phyloP scores from a whole-genome alignment of 345 rosid species.

The Arabis alpina region DNA sequence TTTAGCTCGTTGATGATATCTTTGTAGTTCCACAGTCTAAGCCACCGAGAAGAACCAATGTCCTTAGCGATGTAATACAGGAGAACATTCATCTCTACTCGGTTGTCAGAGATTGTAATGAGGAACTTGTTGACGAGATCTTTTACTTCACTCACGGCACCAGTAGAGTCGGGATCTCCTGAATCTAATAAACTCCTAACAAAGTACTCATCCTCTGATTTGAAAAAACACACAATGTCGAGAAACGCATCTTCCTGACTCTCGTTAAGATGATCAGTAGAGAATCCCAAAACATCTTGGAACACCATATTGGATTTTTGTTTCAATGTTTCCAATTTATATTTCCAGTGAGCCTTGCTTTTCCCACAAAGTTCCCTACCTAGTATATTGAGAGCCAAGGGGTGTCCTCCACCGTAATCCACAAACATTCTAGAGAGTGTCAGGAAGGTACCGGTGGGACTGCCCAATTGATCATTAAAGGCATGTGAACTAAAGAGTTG shows the following conservation, averaged over 20 bases:
- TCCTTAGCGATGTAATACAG: constrained; percentile 20
- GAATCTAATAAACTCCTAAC: background rate
- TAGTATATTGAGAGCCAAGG: constrained; percentile 38
- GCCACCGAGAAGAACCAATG: background rate
- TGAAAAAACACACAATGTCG: no score
- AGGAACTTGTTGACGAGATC: constrained; percentile 34
- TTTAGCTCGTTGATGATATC: no score
- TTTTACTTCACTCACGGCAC: background rate
- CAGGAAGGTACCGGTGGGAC: background rate
- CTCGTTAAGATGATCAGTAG: no score
- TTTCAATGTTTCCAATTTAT: constrained; percentile 5
- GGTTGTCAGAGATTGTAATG: background rate
- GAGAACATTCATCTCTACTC: constrained; percentile 34
- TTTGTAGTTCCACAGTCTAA: no score
- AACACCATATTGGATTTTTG: no score
- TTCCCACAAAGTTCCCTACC: constrained; percentile 17
- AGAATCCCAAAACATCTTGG: no score
- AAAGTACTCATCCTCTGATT: no score
- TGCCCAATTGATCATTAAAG: no score
- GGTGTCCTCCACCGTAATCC: background rate
- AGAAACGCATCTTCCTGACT: no score
- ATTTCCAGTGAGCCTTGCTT: constrained; percentile 25
- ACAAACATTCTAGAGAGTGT: no score
- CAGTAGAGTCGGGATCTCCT: background rate
- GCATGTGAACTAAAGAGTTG: no score